Conservation (phyloP, 2,329 filamentous ascomycete species). For the Aspergillus sojae region DNA sequence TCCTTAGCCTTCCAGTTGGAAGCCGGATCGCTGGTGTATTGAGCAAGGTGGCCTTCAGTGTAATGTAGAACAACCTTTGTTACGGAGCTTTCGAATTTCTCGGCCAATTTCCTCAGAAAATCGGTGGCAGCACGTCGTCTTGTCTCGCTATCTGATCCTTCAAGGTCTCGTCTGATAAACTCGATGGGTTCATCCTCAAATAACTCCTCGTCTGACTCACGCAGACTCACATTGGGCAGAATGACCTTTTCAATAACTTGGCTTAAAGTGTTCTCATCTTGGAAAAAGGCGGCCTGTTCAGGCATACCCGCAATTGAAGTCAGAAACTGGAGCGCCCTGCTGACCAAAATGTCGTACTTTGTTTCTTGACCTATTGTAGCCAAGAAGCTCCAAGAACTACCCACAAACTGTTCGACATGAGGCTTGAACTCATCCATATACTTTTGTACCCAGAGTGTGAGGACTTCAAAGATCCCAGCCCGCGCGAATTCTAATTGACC, state of each 20-base stretch:
- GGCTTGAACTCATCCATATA: conserved; percentile 91
- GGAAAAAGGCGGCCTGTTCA: conserved; percentile 82
- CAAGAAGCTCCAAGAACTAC: conserved; percentile 86
- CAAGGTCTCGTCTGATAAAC: conserved; percentile 91
- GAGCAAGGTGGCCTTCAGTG: conserved; percentile 77
- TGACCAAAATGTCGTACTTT: conserved; percentile 92
- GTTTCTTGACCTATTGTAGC: conserved; percentile 84
- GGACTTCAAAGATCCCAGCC: conserved; percentile 86
- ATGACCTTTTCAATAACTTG: conserved; percentile 97
- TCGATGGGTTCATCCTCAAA: conserved; percentile 99
- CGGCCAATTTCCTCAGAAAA: conserved; percentile 85
- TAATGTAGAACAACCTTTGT: conserved; percentile 87
- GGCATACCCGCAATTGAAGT: conserved; percentile 81
- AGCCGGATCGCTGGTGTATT: conserved; percentile 68
- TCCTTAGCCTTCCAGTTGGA: conserved; percentile 96
- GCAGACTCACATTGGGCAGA: conserved; percentile 84
- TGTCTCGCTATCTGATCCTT: conserved; percentile 95
- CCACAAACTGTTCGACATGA: conserved; percentile 81
- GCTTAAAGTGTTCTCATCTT: conserved; percentile 74
- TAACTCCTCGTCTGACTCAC: conserved; percentile 91
- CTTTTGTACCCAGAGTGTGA: conserved; percentile 90
- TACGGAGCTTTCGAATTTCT: conserved; percentile 82
- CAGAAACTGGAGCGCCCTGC: conserved; percentile 90
- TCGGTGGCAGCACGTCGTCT: conserved; percentile 89
- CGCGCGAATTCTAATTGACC: conserved; percentile 84